A percentile compares a stretch with the other conserved stretches of the same genome.
phyloP scores from a whole-genome alignment of 2,329 filamentous ascomycete genomes.

The Ceratocystis ficicola region DNA sequence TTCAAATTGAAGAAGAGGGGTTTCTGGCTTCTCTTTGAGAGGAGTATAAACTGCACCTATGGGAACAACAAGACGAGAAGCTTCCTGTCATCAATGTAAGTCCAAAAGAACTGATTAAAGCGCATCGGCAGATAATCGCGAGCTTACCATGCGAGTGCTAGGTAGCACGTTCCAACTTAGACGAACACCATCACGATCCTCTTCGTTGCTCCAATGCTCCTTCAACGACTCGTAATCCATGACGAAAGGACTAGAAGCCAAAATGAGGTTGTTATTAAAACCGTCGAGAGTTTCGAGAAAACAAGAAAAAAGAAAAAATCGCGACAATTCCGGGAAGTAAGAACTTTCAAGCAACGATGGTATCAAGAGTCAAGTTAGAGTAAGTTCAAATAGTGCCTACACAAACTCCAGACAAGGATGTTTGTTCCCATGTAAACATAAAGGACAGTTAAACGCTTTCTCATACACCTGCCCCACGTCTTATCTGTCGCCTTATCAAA shows the following conservation, averaged over 20 bases:
- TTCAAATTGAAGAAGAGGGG: constrained; percentile 84
- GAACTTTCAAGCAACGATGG: background rate
- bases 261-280: background rate
- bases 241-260: background rate
- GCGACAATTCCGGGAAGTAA: background rate
- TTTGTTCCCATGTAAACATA: background rate
- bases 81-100: constrained; percentile 52
- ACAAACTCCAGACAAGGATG: background rate
- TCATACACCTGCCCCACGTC: background rate
- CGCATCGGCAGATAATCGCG: constrained; percentile 37
- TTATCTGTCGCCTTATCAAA: constrained; percentile 10
- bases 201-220: constrained; percentile 91
- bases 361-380: background rate
- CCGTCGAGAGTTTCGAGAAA: background rate
- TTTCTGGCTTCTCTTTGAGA: constrained; percentile 84
- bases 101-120: constrained; percentile 11
- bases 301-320: background rate
- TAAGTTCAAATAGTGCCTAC: background rate
- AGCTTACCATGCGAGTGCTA: constrained; percentile 80
- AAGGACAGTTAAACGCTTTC: constrained; percentile 18
- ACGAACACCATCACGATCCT: constrained; percentile 90
- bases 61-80: constrained; percentile 83
- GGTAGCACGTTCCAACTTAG: constrained; percentile 99
- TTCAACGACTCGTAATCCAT: constrained; percentile 94
- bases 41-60: constrained; percentile 95